These are phyloP conservation scores for Leucocoprinus sp. DNA, from an alignment of 768 basidiomycete species.

Conservation along the genomic window DNA sequence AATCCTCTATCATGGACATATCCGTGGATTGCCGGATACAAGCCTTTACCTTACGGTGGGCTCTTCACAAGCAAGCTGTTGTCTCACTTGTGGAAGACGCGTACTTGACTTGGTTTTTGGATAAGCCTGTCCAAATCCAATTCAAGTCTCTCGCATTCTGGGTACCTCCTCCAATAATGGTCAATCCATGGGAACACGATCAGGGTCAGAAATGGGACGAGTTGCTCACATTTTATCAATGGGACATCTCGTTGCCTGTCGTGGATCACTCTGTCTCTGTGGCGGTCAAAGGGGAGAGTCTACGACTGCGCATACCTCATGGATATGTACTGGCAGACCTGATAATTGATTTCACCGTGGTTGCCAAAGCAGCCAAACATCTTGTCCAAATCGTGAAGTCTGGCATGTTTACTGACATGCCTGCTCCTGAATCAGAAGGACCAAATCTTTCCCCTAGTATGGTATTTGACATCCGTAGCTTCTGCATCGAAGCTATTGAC, in stretches of 20 bases:
- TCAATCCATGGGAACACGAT: slow-evolving; percentile 26
- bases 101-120: slow-evolving; percentile 17
- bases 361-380: slow-evolving; percentile 69
- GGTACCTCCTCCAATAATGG: slow-evolving; percentile 41
- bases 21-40: slow-evolving; percentile 12
- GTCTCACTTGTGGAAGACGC: slow-evolving; percentile 37
- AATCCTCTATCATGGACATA: background rate
- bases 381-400: slow-evolving; percentile 46
- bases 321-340: slow-evolving; percentile 71
- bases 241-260: slow-evolving; percentile 32
- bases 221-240: slow-evolving; percentile 48
- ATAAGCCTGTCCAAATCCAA: slow-evolving; percentile 24
- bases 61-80: slow-evolving; percentile 40
- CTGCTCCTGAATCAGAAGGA: slow-evolving; percentile 60
- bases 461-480: slow-evolving; percentile 43
- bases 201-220: slow-evolving; percentile 62
- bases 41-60: slow-evolving; percentile 40
- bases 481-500: slow-evolving; percentile 76
- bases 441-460: slow-evolving; percentile 68
- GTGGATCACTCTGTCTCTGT: slow-evolving; percentile 31
- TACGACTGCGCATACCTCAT: slow-evolving; percentile 72
- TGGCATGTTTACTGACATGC: slow-evolving; percentile 44
- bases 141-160: slow-evolving; percentile 42
- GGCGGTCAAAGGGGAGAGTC: slow-evolving; percentile 49
- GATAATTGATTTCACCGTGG: slow-evolving; percentile 59